Percentiles rank a stretch among this genome's conserved stretches.
phyloP scores from a whole-genome alignment of 371 early-diverging fungal species.

The Saksenaea oblongispora region DNA sequence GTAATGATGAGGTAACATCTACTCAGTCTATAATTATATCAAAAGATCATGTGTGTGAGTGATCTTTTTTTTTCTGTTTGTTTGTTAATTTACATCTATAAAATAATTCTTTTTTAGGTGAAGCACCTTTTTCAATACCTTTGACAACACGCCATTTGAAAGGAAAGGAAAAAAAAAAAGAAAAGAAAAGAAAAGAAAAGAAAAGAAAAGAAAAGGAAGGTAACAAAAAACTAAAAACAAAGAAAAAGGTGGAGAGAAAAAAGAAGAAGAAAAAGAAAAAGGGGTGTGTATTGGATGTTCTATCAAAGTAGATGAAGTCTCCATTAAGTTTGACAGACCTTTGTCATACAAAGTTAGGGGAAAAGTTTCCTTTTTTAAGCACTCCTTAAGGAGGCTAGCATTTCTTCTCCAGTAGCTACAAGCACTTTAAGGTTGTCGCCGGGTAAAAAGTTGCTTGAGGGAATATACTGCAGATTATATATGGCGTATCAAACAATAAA shows the following conservation, averaged over 20 bases:
- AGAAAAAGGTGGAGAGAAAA: neutral
- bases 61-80: neutral
- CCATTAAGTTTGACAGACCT: conserved; percentile 1
- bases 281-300: neutral
- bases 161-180: neutral
- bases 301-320: neutral
- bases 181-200: neutral
- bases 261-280: neutral
- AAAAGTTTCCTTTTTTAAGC: neutral
- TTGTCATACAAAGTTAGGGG: neutral
- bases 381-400: neutral
- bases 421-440: neutral
- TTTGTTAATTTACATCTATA: neutral
- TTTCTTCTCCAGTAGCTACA: neutral
- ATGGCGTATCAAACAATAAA: no score
- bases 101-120: neutral
- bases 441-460: neutral
- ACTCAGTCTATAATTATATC: conserved; percentile 28
- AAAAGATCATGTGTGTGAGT: neutral
- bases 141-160: conserved; percentile 45
- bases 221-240: conserved; percentile 7
- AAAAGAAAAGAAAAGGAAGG: conserved; percentile 5
- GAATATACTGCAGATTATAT: no score
- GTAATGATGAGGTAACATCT: conserved; percentile 29
- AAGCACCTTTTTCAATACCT: conserved; percentile 22